Base-by-base conservation (phyloP, 768 basidiomycete genomes). In the Arthromyces matolae region DNA sequence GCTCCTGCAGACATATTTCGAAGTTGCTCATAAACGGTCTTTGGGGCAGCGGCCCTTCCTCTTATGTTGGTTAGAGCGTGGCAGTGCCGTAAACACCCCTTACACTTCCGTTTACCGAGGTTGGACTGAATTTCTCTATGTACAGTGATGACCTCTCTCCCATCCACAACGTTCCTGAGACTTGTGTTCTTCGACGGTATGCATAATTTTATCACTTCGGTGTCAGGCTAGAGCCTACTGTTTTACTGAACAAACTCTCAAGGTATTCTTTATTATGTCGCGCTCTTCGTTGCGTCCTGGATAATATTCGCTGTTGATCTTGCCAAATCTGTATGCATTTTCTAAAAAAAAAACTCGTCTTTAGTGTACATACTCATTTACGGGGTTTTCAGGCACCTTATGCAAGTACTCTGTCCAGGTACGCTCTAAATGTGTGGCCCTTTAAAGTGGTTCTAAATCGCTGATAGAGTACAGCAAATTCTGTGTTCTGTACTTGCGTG, bases 201-300 rank as follows among this genome's bases (percentile, higher is more conserved):
- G 44, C 4, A 10, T 37, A 10, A 25, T 32, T 8, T 8, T n/a
- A n/a, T n/a, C n/a, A n/a, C n/a, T n/a, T n/a, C n/a, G n/a, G 6
- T 23, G n/a, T 33, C 16, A 8, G 7, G 18, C n/a, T 39, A 16
- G 38, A 39, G n/a, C n/a, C n/a, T n/a, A n/a, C n/a, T n/a, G n/a
- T n/a, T n/a, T n/a, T 8, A 16, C 38, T 8, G 3, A 10, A 37
- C 36, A 20, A 10, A 13, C 35, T 22, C 8, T 8, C 19, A 24
- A 45, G 33, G 33, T 14, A 34, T 45, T 1, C 5, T 35, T 5
- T 45, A 45, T 45, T 35, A 45, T 35, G 23, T 35, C 33, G 33
- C 43, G 33, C 33, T 45, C 3, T 45, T 45, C 24, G 23, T 12
- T 14, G 44, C 35, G 18, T 45, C 44, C 16, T 45, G 44, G 34